Percentiles rank a stretch among this genome's conserved stretches.
phyloP scores from a whole-genome alignment of 345 rosid genomes.

The Corymbia maculata region DNA sequence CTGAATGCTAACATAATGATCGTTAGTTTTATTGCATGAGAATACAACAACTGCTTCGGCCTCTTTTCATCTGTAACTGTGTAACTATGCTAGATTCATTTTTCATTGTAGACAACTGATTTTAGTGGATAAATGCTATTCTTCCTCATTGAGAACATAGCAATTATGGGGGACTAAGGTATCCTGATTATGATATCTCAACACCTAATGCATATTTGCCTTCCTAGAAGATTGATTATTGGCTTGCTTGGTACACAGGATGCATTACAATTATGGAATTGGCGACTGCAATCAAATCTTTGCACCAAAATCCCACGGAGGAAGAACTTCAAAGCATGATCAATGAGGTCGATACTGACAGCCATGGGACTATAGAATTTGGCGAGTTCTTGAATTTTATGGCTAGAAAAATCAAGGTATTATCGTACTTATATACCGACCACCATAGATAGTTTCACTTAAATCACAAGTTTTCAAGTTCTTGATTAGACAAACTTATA shows the following conservation, averaged over 20 bases:
- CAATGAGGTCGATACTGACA: conserved; percentile 39
- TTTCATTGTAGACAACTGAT: too few species aligned
- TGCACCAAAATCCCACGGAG: conserved; percentile 45
- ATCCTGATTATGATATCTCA: neutral
- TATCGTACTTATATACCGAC: neutral
- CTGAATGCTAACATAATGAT: neutral
- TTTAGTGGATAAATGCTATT: too few species aligned
- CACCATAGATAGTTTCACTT: neutral
- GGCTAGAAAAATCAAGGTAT: conserved; percentile 61
- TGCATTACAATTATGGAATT: conserved; percentile 52
- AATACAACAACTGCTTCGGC: neutral
- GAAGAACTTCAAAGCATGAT: conserved; percentile 56
- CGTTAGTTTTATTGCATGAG: neutral
- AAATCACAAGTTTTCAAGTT: neutral
- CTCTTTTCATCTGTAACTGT: neutral
- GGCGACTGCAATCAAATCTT: conserved; percentile 32
- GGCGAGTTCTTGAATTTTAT: conserved; percentile 61
- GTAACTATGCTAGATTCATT: neutral
- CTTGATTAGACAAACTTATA: neutral
- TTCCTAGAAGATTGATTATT: neutral
- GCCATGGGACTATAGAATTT: conserved; percentile 55
- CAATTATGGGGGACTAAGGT: neutral
- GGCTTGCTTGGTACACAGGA: conserved; percentile 16
- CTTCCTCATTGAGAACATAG: too few species aligned
- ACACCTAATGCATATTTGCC: neutral